Percentiles rank a stretch among this genome's conserved stretches.
phyloP scores from a whole-genome alignment of 169 alveolate species.

The Eimeria mitis region DNA sequence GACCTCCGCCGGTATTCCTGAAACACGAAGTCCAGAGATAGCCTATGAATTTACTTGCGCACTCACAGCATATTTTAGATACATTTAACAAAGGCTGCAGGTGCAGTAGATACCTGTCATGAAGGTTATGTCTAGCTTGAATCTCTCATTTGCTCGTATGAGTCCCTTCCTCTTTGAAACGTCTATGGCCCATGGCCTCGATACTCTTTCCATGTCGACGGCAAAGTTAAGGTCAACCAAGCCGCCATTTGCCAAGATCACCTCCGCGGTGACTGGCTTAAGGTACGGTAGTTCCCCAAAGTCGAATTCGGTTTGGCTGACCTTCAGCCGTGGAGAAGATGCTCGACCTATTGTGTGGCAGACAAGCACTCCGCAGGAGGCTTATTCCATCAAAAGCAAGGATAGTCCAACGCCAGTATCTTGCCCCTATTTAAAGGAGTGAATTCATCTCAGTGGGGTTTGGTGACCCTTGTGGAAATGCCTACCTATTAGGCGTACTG shows the following conservation, averaged over 20 bases:
- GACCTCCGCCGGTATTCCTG: conserved; percentile 85
- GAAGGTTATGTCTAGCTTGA: conserved; percentile 90
- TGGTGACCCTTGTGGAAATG: conserved; percentile 23
- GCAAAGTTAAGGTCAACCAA: conserved; percentile 95
- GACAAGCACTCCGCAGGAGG: not conserved
- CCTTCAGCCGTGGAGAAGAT: conserved; percentile 89
- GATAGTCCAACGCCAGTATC: not conserved
- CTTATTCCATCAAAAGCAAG: not conserved
- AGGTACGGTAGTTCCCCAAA: conserved; percentile 90
- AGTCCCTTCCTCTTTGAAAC: conserved; percentile 92
- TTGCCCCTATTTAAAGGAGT: not conserved
- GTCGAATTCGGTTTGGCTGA: conserved; percentile 91
- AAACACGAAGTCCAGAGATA: not conserved
- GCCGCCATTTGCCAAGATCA: conserved; percentile 92
- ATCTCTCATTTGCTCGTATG: conserved; percentile 93
- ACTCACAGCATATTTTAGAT: not conserved
- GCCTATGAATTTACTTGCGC: not conserved
- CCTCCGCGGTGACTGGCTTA: conserved; percentile 83
- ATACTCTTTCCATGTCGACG: conserved; percentile 89
- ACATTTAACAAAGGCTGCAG: not conserved
- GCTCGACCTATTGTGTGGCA: conserved; percentile 29
- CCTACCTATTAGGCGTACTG: conserved; percentile 93
- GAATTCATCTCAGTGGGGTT: not conserved
- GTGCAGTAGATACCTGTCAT: conserved; percentile 86
- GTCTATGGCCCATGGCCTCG: conserved; percentile 92